Base-by-base conservation (phyloP, 768 basidiomycete species). In the Pleurotus platypus region DNA sequence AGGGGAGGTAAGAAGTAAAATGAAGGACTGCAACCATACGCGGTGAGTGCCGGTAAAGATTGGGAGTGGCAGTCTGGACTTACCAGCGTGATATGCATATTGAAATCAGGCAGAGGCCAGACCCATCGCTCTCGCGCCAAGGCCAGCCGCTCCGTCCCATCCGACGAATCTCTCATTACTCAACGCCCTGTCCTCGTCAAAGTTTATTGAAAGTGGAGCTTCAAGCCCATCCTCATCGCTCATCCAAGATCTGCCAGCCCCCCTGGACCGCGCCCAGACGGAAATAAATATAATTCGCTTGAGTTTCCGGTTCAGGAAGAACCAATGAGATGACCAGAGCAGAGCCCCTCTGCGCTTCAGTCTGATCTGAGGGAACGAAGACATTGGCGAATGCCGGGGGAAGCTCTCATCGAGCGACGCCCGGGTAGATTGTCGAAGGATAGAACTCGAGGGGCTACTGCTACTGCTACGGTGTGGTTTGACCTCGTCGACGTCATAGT, bases 301-400 rank as follows among this genome's bases (percentile, higher is more conserved):
- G 72, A 86, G 75, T 76, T 93, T 95, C 65, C 89, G 83, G 78
- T 94, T 96, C 65, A 93, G 77, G 76, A 98, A 96, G 78, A 98
- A 98, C 88, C 93, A 96, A 69, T 96, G 92, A 9, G 92, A 92
- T 35, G 92, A 94, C 95, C 95, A 98, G 5, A 98, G 78, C 57
- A 98, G 74, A 3, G 92, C 89, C 15, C 92, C 92, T 16, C 84
- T 80, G 60, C 86, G 82, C 66, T 80, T 83, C 54, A 81, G 65
- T 35, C 76, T 78, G 56, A 81, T 73, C 61, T 76, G 77, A 11
- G 70, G 68, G 50, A 68, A 69, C 66, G 66, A 75, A 74, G 67
- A 59, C 12, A 67, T 63, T 24, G 72, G 62, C 30, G 75, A 61
- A 49, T 77, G 73, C 56, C 76, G 73, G 18, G 76, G 64, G 40